phyloP scores from a whole-genome alignment of 306 rosid species.

The Trichosanthes cucumerina region DNA sequence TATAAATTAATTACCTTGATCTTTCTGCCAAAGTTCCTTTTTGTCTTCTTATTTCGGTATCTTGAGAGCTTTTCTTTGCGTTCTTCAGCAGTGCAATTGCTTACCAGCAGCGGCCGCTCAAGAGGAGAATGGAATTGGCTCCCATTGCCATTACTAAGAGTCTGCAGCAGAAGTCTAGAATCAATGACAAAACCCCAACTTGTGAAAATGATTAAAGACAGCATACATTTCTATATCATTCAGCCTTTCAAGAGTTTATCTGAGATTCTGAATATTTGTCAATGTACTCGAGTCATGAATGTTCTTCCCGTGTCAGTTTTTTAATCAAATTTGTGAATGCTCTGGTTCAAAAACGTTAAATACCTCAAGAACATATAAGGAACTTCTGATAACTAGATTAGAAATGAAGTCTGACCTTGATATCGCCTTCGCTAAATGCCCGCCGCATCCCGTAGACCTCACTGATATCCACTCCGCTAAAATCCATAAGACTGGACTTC shows the following conservation, averaged over 20 bases:
- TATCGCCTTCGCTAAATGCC: constrained; percentile 90
- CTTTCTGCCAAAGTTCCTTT: constrained; percentile 95
- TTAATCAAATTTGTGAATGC: not conserved
- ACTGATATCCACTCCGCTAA: constrained; percentile 54
- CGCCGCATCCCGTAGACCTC: constrained; percentile 75
- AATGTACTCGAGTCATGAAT: not conserved
- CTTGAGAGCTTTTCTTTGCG: constrained; percentile 87
- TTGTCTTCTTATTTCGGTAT: constrained; percentile 83
- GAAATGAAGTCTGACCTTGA: constrained; percentile 51
- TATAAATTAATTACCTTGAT: constrained; percentile 58
- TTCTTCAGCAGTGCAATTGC: constrained; percentile 66
- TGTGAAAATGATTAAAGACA: constrained; percentile 28
- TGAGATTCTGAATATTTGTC: not conserved
- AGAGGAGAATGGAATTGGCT: constrained; percentile 43
- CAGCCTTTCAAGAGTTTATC: not conserved
- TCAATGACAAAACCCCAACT: constrained; percentile 31
- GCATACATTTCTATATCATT: not conserved
- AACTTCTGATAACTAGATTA: not conserved
- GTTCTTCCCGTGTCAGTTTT: not conserved
- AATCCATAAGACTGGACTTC: constrained; percentile 49
- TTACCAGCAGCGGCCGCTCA: constrained; percentile 44
- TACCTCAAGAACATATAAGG: not conserved
- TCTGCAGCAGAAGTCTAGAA: constrained; percentile 56
- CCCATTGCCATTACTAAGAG: constrained; percentile 49
- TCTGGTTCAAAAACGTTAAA: not conserved